Percentiles rank a stretch among this genome's conserved stretches.
Evolutionary conservation across 768 basidiomycete genomes (phyloP).

Genomic region (Boletus vermiculosoides): DNA sequence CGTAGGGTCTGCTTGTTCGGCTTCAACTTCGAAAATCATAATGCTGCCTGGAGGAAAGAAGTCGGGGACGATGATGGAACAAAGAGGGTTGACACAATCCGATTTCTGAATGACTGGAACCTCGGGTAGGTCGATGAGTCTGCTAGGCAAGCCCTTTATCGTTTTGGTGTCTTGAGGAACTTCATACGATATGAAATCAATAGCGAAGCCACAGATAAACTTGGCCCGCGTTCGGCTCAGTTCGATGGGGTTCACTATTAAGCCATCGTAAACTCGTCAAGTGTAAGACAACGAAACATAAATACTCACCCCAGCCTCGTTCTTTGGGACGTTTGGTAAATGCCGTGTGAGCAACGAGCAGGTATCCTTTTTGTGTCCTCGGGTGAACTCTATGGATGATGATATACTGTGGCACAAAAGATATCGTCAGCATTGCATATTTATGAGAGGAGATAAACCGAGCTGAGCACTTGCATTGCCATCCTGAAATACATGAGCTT

Average conservation of each 20-base stretch:
- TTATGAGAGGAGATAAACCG: background rate
- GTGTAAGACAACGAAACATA: background rate
- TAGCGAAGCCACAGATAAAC: conserved; percentile 76
- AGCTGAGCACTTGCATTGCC: conserved; percentile 66
- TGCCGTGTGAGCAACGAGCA: conserved; percentile 90
- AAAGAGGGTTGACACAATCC: conserved; percentile 67
- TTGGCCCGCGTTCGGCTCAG: conserved; percentile 75
- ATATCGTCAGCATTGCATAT: conserved; percentile 1
- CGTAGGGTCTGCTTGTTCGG: conserved; percentile 65
- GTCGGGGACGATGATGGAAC: conserved; percentile 82
- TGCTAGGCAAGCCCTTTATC: conserved; percentile 71
- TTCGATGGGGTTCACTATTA: conserved; percentile 76
- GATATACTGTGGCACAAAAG: conserved; percentile 68
- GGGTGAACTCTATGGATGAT: conserved; percentile 91
- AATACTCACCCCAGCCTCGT: conserved; percentile 70
- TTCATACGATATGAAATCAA: conserved; percentile 67
- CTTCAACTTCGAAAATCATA: conserved; percentile 87
- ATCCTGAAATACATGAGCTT: conserved; percentile 97
- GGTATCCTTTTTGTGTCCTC: conserved; percentile 83
- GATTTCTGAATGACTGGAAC: conserved; percentile 58
- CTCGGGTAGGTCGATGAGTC: conserved; percentile 59
- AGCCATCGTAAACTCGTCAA: background rate
- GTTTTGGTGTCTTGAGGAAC: conserved; percentile 45
- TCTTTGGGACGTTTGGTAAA: conserved; percentile 82
- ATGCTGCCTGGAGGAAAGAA: conserved; percentile 94